These are phyloP conservation scores for Globisporangium spiculum DNA, from an alignment of 352 stramenopile genomes.

Conservation along the genomic window DNA sequence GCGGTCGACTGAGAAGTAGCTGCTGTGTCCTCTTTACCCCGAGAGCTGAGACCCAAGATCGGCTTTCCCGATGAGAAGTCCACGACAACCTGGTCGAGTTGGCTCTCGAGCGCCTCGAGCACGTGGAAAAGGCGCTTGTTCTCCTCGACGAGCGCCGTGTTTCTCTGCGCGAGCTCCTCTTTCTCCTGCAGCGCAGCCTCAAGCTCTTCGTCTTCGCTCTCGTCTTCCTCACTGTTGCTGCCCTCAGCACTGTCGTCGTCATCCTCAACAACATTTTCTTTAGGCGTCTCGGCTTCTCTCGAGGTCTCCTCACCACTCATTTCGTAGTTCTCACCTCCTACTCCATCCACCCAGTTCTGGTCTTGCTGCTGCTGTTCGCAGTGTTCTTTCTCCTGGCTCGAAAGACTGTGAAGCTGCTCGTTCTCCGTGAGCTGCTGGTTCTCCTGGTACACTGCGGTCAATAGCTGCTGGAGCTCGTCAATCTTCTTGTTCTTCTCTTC, in stretches of 20 bases:
- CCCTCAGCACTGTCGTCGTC: background rate
- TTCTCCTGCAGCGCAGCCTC: constrained; percentile 12
- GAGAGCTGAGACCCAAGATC: constrained; percentile 29
- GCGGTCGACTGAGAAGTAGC: background rate
- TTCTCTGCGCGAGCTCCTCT: constrained; percentile 36
- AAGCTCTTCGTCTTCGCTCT: constrained; percentile 19
- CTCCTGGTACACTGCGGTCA: constrained; percentile 41
- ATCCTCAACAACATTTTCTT: background rate
- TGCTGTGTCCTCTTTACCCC: background rate
- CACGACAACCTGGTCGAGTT: constrained; percentile 46
- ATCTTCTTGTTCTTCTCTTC: constrained; percentile 70
- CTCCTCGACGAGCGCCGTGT: constrained; percentile 40
- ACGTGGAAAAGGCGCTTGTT: constrained; percentile 52
- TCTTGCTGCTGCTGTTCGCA: constrained; percentile 18
- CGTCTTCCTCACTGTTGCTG: constrained; percentile 11
- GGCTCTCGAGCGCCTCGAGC: constrained; percentile 40
- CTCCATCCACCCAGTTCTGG: background rate
- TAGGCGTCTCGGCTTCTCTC: background rate
- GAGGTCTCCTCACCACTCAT: background rate
- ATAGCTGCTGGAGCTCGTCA: constrained; percentile 50
- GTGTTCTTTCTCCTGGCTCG: background rate
- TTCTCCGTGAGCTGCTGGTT: constrained; percentile 14
- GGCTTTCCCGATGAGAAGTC: constrained; percentile 36
- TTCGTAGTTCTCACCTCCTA: background rate
- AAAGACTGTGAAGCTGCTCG: constrained; percentile 3